A percentile compares a stretch with the other conserved stretches of the same genome.
Conservation (phyloP, 139 green algal genomes). For the Closterium sp. region DNA sequence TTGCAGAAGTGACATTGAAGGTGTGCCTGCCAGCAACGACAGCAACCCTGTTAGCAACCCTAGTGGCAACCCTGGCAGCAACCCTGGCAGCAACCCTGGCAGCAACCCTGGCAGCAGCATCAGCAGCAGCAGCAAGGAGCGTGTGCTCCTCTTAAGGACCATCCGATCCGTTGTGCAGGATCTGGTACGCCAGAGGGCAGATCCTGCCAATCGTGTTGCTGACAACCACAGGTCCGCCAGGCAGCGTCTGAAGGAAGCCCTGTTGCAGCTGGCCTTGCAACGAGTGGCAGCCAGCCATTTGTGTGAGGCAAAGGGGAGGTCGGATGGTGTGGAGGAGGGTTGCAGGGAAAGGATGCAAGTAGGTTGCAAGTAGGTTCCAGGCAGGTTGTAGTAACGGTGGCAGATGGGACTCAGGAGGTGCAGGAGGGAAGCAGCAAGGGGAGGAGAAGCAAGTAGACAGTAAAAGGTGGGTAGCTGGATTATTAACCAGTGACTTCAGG, state of each 20-base stretch:
- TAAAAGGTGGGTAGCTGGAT: not conserved
- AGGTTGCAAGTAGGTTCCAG: not conserved
- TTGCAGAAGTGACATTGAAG: not conserved
- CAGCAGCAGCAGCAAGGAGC: not conserved
- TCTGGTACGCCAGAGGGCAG: not conserved
- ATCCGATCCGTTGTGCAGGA: not conserved
- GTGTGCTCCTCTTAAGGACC: not conserved
- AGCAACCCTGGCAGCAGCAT: not conserved
- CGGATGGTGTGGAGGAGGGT: not conserved
- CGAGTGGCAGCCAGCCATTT: not conserved
- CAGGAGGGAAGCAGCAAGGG: not conserved
- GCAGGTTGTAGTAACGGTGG: not conserved
- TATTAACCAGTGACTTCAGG: not conserved
- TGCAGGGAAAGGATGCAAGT: not conserved
- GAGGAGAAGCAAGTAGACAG: no score
- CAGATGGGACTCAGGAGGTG: not conserved
- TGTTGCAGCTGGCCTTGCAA: not conserved
- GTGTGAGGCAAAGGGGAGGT: not conserved
- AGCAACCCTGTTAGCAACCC: no score
- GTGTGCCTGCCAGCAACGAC: not conserved
- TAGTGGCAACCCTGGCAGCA: not conserved
- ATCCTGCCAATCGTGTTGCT: not conserved
- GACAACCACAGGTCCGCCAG: not conserved
- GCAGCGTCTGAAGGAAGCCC: not conserved
- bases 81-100: not conserved